phyloP scores from a whole-genome alignment of 2,329 filamentous ascomycete species.

The Neofusicoccum sp. region DNA sequence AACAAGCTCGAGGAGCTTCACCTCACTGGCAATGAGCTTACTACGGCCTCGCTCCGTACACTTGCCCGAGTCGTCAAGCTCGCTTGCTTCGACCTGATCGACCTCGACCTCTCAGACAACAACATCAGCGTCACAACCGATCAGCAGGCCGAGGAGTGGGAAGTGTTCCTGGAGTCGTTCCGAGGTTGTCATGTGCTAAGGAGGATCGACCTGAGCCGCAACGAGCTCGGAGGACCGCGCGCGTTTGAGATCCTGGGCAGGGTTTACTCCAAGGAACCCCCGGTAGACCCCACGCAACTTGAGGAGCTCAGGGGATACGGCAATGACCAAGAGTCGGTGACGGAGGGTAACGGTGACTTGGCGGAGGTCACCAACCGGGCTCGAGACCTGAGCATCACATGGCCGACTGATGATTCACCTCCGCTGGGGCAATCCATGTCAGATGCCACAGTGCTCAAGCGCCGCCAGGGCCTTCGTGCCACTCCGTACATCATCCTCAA shows the following conservation, averaged over 20 bases:
- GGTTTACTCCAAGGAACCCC: conserved; percentile 38
- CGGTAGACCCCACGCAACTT: conserved; percentile 30
- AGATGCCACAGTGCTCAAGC: conserved; percentile 18
- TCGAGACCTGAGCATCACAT: conserved; percentile 2
- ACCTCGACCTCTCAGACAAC: conserved; percentile 49
- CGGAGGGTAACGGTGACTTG: background rate
- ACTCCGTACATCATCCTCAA: conserved; percentile 41
- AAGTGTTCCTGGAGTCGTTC: conserved; percentile 45
- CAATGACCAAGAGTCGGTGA: background rate
- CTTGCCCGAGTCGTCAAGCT: conserved; percentile 43
- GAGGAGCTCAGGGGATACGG: background rate
- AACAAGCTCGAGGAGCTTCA: conserved; percentile 48
- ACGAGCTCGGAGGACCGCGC: conserved; percentile 39
- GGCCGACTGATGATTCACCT: background rate
- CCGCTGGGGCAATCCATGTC: background rate
- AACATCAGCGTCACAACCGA: conserved; percentile 39
- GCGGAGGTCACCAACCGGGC: conserved; percentile 8
- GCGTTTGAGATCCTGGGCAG: conserved; percentile 48
- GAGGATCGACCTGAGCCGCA: conserved; percentile 47
- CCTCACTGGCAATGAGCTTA: conserved; percentile 46
- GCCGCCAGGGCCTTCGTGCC: conserved; percentile 38
- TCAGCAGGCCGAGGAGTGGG: conserved; percentile 42
- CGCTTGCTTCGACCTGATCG: conserved; percentile 45
- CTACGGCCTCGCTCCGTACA: conserved; percentile 39
- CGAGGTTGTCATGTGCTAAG: conserved; percentile 42